These are phyloP conservation scores for Plantago ovata DNA, from an alignment of 257 asterid species.

Conservation along the genomic window DNA sequence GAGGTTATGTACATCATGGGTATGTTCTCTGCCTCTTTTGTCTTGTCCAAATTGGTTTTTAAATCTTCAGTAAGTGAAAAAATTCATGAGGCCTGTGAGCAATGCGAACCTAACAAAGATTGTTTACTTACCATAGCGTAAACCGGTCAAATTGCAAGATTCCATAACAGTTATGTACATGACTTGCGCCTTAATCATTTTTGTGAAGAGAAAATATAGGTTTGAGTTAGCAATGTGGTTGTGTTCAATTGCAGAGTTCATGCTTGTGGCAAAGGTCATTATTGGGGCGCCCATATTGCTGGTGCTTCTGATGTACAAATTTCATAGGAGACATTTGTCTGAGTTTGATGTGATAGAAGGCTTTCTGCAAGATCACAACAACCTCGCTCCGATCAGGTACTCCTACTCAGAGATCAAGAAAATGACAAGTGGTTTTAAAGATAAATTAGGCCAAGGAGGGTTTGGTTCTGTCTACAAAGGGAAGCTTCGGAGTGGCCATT, in stretches of 20 bases:
- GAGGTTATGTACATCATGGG: too few species aligned
- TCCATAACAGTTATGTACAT: too few species aligned
- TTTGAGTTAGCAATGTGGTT: too few species aligned
- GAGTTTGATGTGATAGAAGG: constrained; percentile 19
- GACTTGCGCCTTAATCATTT: too few species aligned
- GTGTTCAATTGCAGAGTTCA: not conserved
- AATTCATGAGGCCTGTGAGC: too few species aligned
- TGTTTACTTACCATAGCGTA: too few species aligned
- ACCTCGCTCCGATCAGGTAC: constrained; percentile 30
- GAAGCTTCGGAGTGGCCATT: constrained; percentile 25
- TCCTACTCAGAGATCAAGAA: constrained; percentile 25
- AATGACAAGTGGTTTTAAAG: constrained; percentile 23
- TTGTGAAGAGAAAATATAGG: too few species aligned
- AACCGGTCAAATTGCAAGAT: too few species aligned
- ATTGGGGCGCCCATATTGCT: constrained; percentile 14
- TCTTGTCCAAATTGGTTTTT: too few species aligned
- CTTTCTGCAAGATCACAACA: constrained; percentile 19
- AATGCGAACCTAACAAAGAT: too few species aligned
- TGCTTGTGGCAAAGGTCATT: constrained; percentile 1
- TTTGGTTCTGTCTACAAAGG: constrained; percentile 31
- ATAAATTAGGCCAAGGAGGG: constrained; percentile 31
- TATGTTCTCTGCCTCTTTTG: too few species aligned
- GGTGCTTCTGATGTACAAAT: constrained; percentile 18
- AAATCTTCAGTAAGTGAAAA: too few species aligned
- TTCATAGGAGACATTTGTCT: constrained; percentile 21